phyloP scores from a whole-genome alignment of 2,329 filamentous ascomycete species.

The Cladosporium cucumerinum region DNA sequence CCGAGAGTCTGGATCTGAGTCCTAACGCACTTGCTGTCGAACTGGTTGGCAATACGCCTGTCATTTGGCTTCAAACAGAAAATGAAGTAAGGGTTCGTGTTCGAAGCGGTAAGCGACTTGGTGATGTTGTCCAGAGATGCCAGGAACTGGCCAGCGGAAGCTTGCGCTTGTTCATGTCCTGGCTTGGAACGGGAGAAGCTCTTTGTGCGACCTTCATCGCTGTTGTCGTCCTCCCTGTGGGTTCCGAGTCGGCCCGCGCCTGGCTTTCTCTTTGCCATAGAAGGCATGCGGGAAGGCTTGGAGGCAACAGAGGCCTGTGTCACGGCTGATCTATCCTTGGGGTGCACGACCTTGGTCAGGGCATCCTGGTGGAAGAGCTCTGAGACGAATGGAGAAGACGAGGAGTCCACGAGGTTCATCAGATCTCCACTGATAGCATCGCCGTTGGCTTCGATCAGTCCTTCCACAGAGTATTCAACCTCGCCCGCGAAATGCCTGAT shows the following conservation, averaged over 20 bases:
- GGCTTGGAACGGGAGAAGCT: slow-evolving; percentile 38
- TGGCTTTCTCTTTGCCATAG: slow-evolving; percentile 79
- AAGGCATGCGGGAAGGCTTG: slow-evolving; percentile 87
- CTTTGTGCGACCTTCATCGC: slow-evolving; percentile 37
- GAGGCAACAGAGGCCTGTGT: slow-evolving; percentile 96
- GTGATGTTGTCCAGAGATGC: slow-evolving; percentile 86
- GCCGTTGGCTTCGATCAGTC: slow-evolving; percentile 89
- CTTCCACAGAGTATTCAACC: slow-evolving; percentile 86
- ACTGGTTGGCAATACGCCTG: slow-evolving; percentile 93
- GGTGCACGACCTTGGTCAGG: slow-evolving; percentile 87
- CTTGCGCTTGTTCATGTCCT: slow-evolving; percentile 61
- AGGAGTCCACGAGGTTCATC: slow-evolving; percentile 86
- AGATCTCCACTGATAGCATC: slow-evolving; percentile 94
- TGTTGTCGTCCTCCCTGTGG: slow-evolving; percentile 45
- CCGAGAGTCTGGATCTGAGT: slow-evolving; percentile 93
- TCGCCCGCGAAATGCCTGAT: slow-evolving; percentile 95
- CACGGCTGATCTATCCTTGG: slow-evolving; percentile 82
- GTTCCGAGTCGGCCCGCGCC: slow-evolving; percentile 49
- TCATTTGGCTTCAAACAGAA: slow-evolving; percentile 98
- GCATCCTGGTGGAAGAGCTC: slow-evolving; percentile 96
- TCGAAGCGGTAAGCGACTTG: slow-evolving; percentile 74
- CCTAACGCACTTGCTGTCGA: slow-evolving; percentile 96
- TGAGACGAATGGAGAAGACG: slow-evolving; percentile 82
- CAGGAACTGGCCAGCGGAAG: slow-evolving; percentile 88
- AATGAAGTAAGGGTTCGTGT: slow-evolving; percentile 91